phyloP scores from a whole-genome alignment of 768 basidiomycete genomes.

The Mycena metata region DNA sequence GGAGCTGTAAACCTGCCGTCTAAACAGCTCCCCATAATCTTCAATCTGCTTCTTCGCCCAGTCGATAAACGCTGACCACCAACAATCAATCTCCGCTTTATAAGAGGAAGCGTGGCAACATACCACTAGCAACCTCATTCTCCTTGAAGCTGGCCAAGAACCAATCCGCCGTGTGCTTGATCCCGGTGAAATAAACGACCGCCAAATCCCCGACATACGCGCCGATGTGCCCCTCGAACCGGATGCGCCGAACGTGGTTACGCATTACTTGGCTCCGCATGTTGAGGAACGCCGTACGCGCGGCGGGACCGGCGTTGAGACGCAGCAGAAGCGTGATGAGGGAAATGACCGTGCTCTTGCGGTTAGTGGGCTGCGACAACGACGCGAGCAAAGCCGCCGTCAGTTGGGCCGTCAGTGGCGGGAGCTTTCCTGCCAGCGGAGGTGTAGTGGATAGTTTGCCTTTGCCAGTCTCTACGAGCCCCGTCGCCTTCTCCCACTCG shows the following conservation, averaged over 20 bases:
- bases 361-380: constrained; percentile 80
- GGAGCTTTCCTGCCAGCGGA: constrained; percentile 68
- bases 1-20: constrained; percentile 91
- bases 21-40: constrained; percentile 85
- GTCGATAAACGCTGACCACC: constrained; percentile 83
- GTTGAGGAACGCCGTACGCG: constrained; percentile 84
- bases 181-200: constrained; percentile 91
- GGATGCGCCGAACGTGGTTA: constrained; percentile 85
- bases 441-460: constrained; percentile 71
- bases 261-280: constrained; percentile 83
- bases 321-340: constrained; percentile 82
- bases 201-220: constrained; percentile 91
- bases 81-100: background rate
- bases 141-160: constrained; percentile 96
- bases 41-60: constrained; percentile 94
- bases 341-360: constrained; percentile 79
- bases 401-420: constrained; percentile 75
- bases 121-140: constrained; percentile 93
- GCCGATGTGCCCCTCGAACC: constrained; percentile 89
- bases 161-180: constrained; percentile 99
- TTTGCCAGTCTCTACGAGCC: constrained; percentile 83
- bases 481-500: constrained; percentile 91
- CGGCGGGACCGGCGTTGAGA: constrained; percentile 82
- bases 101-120: constrained; percentile 46
- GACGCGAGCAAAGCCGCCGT: constrained; percentile 78